These are phyloP conservation scores for Stellera chamaejasme DNA, from an alignment of 345 rosid species.

Conservation along the genomic window DNA sequence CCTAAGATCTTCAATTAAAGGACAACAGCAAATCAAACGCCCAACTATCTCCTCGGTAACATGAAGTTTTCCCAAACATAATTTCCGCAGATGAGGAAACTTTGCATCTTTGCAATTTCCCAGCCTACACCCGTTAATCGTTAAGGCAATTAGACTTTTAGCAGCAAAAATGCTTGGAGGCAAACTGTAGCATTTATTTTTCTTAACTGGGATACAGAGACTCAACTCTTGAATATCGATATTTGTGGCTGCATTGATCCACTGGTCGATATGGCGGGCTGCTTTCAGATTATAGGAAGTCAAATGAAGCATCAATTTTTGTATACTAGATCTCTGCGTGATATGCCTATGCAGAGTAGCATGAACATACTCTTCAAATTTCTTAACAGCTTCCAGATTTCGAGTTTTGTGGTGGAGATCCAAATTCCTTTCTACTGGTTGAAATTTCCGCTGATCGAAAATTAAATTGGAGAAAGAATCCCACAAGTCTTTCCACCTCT, in stretches of 20 bases:
- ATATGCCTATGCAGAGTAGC: constrained; percentile 12
- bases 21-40: constrained; percentile 17
- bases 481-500: constrained; percentile 26
- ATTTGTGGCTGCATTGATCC: constrained; percentile 17
- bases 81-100: constrained; percentile 15
- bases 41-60: constrained; percentile 8
- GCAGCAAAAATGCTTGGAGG: constrained; percentile 17
- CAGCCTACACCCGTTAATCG: constrained; percentile 23
- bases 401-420: background rate
- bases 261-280: constrained; percentile 7
- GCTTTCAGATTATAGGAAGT: constrained; percentile 7
- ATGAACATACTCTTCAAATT: constrained; percentile 15
- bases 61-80: constrained; percentile 18
- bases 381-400: background rate
- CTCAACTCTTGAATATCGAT: constrained; percentile 22
- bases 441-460: constrained; percentile 28
- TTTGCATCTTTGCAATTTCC: constrained; percentile 12
- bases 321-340: constrained; percentile 10
- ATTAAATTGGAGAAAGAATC: constrained; percentile 18
- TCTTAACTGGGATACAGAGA: constrained; percentile 12
- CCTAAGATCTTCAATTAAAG: constrained; percentile 28
- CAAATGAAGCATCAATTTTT: constrained; percentile 21
- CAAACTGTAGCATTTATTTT: constrained; percentile 7
- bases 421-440: background rate
- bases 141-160: constrained; percentile 13